These are phyloP conservation scores for Prunus campanulata DNA, from an alignment of 306 rosid species.

Conservation along the genomic window DNA sequence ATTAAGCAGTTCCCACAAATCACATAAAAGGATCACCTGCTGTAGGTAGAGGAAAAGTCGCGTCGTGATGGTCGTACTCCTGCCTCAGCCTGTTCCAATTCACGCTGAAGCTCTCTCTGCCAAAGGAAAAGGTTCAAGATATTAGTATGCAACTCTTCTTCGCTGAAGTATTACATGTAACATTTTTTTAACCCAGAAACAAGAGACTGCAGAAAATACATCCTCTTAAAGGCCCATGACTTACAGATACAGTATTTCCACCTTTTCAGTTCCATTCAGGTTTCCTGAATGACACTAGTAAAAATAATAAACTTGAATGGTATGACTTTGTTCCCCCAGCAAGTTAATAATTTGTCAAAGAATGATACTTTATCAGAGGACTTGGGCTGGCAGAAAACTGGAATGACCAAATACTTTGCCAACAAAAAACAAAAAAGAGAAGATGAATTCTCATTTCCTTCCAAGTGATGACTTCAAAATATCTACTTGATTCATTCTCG, in stretches of 20 bases:
- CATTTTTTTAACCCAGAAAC: neutral
- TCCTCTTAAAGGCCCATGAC: neutral
- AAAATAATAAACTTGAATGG: neutral
- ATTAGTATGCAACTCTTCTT: neutral
- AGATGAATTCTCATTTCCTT: neutral
- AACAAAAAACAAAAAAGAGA: neutral
- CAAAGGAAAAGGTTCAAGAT: neutral
- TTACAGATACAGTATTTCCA: neutral
- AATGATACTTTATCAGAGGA: neutral
- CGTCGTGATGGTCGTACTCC: slow-evolving; percentile 78
- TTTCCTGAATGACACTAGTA: neutral
- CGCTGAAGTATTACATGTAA: neutral
- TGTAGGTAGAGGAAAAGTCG: slow-evolving; percentile 68
- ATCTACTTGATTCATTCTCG: neutral
- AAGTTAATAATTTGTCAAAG: neutral
- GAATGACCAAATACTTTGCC: neutral
- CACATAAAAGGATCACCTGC: slow-evolving; percentile 46
- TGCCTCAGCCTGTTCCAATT: slow-evolving; percentile 87
- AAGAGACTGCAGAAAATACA: neutral
- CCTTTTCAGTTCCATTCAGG: neutral
- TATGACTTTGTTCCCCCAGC: neutral
- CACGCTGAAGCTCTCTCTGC: slow-evolving; percentile 92
- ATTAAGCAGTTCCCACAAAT: neutral
- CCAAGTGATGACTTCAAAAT: neutral
- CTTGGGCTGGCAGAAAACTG: neutral